A percentile compares a stretch with the other conserved stretches of the same genome.
These are phyloP conservation scores for Penicillium tannophilum DNA, from an alignment of 495 filamentous ascomycete species.

Conservation along the genomic window DNA sequence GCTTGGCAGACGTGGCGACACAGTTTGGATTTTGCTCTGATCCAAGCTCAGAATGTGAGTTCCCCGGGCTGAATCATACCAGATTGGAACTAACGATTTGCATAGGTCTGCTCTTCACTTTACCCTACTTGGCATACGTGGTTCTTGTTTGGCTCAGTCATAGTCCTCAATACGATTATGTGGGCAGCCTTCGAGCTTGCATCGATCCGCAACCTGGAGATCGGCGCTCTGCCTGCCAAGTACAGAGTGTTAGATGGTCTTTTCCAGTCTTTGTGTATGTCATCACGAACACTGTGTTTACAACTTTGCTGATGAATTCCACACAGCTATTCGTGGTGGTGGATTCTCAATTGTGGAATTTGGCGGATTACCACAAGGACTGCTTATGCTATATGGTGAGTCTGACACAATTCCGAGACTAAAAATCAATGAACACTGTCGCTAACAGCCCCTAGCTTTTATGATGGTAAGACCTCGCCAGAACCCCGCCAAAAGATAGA, in stretches of 20 bases:
- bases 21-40: slow-evolving; percentile 71
- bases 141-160: slow-evolving; percentile 71
- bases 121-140: slow-evolving; percentile 75
- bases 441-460: slow-evolving; percentile 49
- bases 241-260: slow-evolving; percentile 72
- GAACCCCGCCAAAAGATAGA: background rate
- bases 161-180: slow-evolving; percentile 74
- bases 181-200: slow-evolving; percentile 80
- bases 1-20: slow-evolving; percentile 50
- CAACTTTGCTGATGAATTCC: slow-evolving; percentile 11
- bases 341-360: slow-evolving; percentile 82
- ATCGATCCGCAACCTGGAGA: slow-evolving; percentile 65
- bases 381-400: slow-evolving; percentile 70
- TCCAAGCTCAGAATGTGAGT: slow-evolving; percentile 67
- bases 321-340: slow-evolving; percentile 68
- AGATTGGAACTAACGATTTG: slow-evolving; percentile 1
- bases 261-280: slow-evolving; percentile 68
- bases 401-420: background rate
- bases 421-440: background rate
- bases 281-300: background rate
- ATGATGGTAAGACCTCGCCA: slow-evolving; percentile 64
- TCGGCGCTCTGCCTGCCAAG: slow-evolving; percentile 54
- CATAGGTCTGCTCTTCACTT: slow-evolving; percentile 66
- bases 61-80: background rate
- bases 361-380: slow-evolving; percentile 63